These are phyloP conservation scores for Benincasa hispida DNA, from an alignment of 306 rosid genomes.

Conservation along the genomic window DNA sequence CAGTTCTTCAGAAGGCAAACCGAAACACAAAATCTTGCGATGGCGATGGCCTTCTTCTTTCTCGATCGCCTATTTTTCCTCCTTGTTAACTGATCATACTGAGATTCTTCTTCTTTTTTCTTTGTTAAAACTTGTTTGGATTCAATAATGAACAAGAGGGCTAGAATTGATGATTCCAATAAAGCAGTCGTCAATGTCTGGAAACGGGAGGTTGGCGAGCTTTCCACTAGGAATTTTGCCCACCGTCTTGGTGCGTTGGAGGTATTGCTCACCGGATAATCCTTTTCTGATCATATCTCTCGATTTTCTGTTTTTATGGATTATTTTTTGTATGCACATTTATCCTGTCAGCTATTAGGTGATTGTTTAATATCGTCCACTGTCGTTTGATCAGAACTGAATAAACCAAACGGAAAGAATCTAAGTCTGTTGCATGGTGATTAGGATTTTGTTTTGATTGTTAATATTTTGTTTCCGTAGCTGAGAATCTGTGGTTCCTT, in stretches of 20 bases:
- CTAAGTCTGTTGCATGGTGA: background rate
- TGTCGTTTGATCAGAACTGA: background rate
- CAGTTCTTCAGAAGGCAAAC: background rate
- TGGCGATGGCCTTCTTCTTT: background rate
- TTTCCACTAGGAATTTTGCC: constrained; percentile 49
- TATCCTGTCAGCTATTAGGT: background rate
- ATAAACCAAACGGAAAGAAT: background rate
- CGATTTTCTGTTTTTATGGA: background rate
- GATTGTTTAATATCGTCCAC: background rate
- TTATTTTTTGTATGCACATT: background rate
- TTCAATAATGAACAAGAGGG: constrained; percentile 44
- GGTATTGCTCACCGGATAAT: constrained; percentile 15
- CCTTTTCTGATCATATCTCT: background rate
- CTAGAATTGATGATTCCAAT: constrained; percentile 17
- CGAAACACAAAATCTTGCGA: background rate
- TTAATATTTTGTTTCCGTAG: background rate
- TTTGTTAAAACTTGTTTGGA: background rate
- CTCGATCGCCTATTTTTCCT: background rate
- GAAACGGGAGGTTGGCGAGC: constrained; percentile 62
- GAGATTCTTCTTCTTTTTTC: background rate
- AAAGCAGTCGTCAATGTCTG: constrained; percentile 48
- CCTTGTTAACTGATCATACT: background rate
- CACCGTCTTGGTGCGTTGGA: constrained; percentile 60
- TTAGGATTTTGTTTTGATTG: too few species aligned
- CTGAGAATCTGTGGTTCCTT: background rate